Percentiles rank a stretch among this genome's conserved stretches.
phyloP scores from a whole-genome alignment of 2,329 filamentous ascomycete genomes.

The Byssothecium circinans region DNA sequence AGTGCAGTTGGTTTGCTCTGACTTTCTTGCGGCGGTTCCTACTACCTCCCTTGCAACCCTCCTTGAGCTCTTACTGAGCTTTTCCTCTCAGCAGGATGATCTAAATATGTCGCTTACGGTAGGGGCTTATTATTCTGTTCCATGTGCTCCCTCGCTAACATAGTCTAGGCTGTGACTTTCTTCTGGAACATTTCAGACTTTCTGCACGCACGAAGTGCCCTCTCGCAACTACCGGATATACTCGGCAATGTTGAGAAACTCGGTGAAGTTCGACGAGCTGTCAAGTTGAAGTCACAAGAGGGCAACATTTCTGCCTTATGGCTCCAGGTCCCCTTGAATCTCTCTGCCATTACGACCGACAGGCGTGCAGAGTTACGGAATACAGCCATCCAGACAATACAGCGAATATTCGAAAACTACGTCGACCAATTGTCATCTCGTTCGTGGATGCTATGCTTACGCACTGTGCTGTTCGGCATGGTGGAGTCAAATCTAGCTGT shows the following conservation, averaged over 20 bases:
- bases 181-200: conserved; percentile 96
- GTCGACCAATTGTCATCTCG: conserved; percentile 76
- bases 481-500: conserved; percentile 61
- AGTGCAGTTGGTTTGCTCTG: conserved; percentile 88
- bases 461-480: conserved; percentile 77
- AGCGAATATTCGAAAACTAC: conserved; percentile 90
- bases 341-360: conserved; percentile 72
- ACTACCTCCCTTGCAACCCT: conserved; percentile 74
- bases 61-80: conserved; percentile 84
- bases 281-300: conserved; percentile 60
- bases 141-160: conserved; percentile 8
- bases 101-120: conserved; percentile 93
- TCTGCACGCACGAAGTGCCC: conserved; percentile 58
- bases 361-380: conserved; percentile 76
- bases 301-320: conserved; percentile 73
- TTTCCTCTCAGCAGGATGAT: conserved; percentile 86
- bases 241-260: conserved; percentile 37
- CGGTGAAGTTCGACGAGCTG: conserved; percentile 59
- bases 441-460: conserved; percentile 82
- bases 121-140: conserved; percentile 45
- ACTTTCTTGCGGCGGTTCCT: conserved; percentile 77
- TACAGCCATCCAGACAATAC: conserved; percentile 85
- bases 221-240: conserved; percentile 34
- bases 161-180: conserved; percentile 76
- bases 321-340: conserved; percentile 72